phyloP scores from a whole-genome alignment of 1,284 basidiomycete genomes.

The Sutorius eximius region DNA sequence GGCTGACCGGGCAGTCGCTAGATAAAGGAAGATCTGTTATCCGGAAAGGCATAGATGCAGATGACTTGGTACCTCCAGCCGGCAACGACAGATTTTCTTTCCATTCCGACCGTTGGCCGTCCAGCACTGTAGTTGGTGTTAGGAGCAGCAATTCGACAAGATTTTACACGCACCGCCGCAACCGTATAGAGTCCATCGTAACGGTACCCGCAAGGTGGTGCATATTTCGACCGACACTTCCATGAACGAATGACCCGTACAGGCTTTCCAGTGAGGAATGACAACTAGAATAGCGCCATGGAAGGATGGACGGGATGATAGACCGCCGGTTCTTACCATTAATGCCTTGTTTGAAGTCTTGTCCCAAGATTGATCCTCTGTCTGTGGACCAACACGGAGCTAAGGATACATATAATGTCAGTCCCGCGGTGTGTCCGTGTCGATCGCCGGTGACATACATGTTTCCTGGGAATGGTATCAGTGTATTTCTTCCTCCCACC shows the following conservation, averaged over 20 bases:
- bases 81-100: constrained; percentile 26
- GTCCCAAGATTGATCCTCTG: constrained; percentile 28
- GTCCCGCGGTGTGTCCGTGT: background rate
- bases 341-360: constrained; percentile 13
- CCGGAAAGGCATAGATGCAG: background rate
- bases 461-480: constrained; percentile 13
- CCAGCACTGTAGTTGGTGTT: constrained; percentile 20
- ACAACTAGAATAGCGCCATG: constrained; percentile 16
- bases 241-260: constrained; percentile 30
- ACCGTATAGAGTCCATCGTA: constrained; percentile 34
- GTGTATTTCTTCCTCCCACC: constrained; percentile 19
- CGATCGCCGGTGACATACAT: constrained; percentile 11
- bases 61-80: constrained; percentile 24
- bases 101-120: constrained; percentile 13
- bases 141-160: background rate
- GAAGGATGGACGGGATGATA: background rate
- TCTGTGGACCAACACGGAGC: constrained; percentile 25
- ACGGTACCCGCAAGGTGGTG: constrained; percentile 24
- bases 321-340: constrained; percentile 12
- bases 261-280: constrained; percentile 17
- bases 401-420: constrained; percentile 4
- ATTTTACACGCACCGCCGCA: constrained; percentile 9
- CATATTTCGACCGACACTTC: constrained; percentile 22
- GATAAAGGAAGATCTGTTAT: background rate
- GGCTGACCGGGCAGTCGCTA: constrained; percentile 30